Evolutionary conservation across 2,329 filamentous ascomycete species (phyloP), one percentile per base, ranked within the genome.

Genomic region (Neospermospora avenae): DNA sequence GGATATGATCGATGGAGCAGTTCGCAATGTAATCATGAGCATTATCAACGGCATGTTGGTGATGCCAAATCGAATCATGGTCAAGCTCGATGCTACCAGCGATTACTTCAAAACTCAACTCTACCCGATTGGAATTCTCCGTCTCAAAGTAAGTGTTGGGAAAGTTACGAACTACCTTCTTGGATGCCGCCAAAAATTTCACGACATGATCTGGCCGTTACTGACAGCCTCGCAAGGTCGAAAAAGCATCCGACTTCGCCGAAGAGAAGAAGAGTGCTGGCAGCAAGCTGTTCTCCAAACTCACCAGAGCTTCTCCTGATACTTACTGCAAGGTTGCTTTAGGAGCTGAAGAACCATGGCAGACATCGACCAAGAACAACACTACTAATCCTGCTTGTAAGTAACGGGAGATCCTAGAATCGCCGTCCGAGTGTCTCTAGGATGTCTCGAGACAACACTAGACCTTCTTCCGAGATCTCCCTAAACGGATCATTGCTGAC

Each of bases 31-130:
- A 6, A 62, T 62, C 10, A 39, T 62, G 10, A 51, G 52, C 39
- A 57, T 62, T 53, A 59, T 62, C 51, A 59, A 62, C 28, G 34
- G 34, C 39, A 62, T 62, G 31, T 6, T 53, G 13, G 57, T 59
- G 3, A 22, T 62, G 20, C 60, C 60, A 14, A 62, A 59, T 25
- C 60, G 60, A 14, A 46, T 62, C 24, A 20, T 62, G 28, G 34
- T 59, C 52, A 62, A 59, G 28, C 28, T 62, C 14, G 60, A 62
- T 25, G 52, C 60, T n/a, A 41, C 35, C 52, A 62, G 55, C 46
- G 60, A 62, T 22, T 62, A 62, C 46, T 62, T 62, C 52, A 62
- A 59, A 52, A 62, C 60, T 13, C 49, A 62, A 11, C 31, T 55
- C 8, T 28, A 42, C 20, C 60, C 56, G 11, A 28, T 56, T n/a